Percentiles rank a stretch among this genome's conserved stretches.
Conservation (phyloP, 208 protist genomes). For the Trypanosoma caninum region DNA sequence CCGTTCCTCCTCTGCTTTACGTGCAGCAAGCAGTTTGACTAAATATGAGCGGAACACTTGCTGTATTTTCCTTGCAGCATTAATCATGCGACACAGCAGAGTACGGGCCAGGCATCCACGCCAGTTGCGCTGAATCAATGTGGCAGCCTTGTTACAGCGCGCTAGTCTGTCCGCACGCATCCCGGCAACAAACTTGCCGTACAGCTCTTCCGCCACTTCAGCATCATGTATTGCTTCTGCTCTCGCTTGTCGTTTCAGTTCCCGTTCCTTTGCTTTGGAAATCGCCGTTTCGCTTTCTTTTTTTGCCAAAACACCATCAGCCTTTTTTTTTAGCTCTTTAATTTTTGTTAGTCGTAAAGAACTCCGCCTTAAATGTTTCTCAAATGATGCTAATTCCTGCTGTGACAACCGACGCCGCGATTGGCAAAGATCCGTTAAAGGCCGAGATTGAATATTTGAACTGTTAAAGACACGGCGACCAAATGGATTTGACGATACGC, state of each 20-base stretch:
- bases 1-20: slow-evolving; percentile 35
- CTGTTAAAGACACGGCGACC: slow-evolving; percentile 44
- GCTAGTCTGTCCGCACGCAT: slow-evolving; percentile 62
- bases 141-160: slow-evolving; percentile 50
- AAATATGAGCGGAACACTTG: slow-evolving; percentile 52
- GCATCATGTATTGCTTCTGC: slow-evolving; percentile 50
- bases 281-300: slow-evolving; percentile 13
- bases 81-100: slow-evolving; percentile 46
- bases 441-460: neutral
- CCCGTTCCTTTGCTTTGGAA: slow-evolving; percentile 20
- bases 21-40: slow-evolving; percentile 34
- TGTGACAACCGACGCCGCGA: neutral
- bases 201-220: slow-evolving; percentile 53
- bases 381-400: neutral
- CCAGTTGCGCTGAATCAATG: slow-evolving; percentile 73
- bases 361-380: slow-evolving; percentile 8
- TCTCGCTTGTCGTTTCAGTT: slow-evolving; percentile 36
- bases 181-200: slow-evolving; percentile 64
- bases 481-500: slow-evolving; percentile 28
- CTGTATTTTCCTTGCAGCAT: slow-evolving; percentile 52
- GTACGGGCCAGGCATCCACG: slow-evolving; percentile 66
- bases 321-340: slow-evolving; percentile 23
- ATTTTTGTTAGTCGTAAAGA: slow-evolving; percentile 13
- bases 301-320: neutral
- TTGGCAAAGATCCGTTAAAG: too few species aligned